A percentile compares a stretch with the other conserved stretches of the same genome.
These are phyloP conservation scores for Pontederia crassipes DNA, from an alignment of 176 grass and related monocot species.

Conservation along the genomic window DNA sequence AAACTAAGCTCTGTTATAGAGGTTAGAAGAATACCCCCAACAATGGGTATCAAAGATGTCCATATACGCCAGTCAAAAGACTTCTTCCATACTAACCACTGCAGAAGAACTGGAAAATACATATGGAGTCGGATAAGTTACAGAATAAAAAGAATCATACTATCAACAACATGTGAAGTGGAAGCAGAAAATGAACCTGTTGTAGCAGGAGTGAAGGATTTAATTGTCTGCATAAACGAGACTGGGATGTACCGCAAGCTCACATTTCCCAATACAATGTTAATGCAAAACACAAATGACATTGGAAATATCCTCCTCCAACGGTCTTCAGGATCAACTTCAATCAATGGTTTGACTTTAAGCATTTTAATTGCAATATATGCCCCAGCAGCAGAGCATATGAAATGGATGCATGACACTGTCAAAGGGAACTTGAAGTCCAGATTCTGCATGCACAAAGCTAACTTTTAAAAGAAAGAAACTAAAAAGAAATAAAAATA, in stretches of 20 bases:
- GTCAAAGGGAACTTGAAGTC: conserved; percentile 97
- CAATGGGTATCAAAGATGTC: conserved; percentile 82
- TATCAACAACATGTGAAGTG: neutral
- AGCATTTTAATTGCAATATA: conserved; percentile 66
- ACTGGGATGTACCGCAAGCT: conserved; percentile 96
- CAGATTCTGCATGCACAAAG: conserved; percentile 52
- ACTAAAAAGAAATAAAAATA: neutral
- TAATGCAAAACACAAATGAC: conserved; percentile 97
- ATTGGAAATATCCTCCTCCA: conserved; percentile 99
- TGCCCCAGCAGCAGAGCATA: conserved; percentile 88
- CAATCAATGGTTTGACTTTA: conserved; percentile 71
- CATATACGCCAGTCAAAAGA: conserved; percentile 90
- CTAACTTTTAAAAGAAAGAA: neutral
- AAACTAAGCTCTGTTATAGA: conserved; percentile 95
- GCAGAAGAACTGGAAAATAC: conserved; percentile 63
- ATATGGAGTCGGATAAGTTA: conserved; percentile 15
- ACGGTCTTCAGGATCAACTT: conserved; percentile 62
- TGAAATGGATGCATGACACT: conserved; percentile 91
- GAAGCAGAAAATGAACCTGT: conserved; percentile 34
- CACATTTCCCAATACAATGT: conserved; percentile 89
- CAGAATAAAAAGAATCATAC: neutral
- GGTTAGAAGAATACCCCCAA: conserved; percentile 86
- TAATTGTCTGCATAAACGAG: conserved; percentile 97
- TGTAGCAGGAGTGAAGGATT: conserved; percentile 98
- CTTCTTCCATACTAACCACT: conserved; percentile 93